Percentiles rank a stretch among this genome's conserved stretches.
Evolutionary conservation across 116 monocot genomes (phyloP).

Genomic region (Phalaenopsis hybrid): DNA sequence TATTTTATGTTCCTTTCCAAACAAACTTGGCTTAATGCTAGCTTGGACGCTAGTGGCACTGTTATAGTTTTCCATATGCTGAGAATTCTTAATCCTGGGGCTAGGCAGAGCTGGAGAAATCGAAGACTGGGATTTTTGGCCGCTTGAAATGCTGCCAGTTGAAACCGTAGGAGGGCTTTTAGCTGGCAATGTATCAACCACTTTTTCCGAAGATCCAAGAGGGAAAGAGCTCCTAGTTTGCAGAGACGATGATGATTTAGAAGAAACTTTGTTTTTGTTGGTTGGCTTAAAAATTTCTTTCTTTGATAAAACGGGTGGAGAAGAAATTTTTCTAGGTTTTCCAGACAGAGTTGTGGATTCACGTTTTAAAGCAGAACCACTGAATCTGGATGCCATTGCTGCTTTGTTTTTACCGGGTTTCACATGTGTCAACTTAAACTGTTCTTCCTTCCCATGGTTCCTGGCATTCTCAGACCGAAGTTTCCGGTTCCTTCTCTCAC

Average conservation of each 20-base stretch:
- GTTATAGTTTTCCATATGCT: slow-evolving; percentile 30
- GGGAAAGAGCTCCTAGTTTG: slow-evolving; percentile 30
- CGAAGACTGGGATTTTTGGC: slow-evolving; percentile 31
- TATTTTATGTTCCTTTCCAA: slow-evolving; percentile 40
- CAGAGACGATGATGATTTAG: slow-evolving; percentile 35
- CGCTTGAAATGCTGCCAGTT: slow-evolving; percentile 22
- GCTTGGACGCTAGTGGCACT: slow-evolving; percentile 26
- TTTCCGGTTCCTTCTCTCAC: slow-evolving; percentile 60
- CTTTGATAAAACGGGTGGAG: slow-evolving; percentile 59
- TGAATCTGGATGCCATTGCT: slow-evolving; percentile 30
- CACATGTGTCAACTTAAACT: slow-evolving; percentile 36
- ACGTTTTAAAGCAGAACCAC: slow-evolving; percentile 8
- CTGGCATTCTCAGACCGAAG: slow-evolving; percentile 32
- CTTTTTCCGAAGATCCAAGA: slow-evolving; percentile 35
- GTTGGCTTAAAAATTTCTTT: slow-evolving; percentile 46
- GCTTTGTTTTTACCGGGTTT: slow-evolving; percentile 41
- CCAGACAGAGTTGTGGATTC: too few relatives aligned
- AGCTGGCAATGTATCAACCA: slow-evolving; percentile 28
- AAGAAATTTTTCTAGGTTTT: slow-evolving; percentile 33
- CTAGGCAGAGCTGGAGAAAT: slow-evolving; percentile 36
- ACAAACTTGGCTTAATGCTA: slow-evolving; percentile 24
- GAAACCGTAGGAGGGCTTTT: slow-evolving; percentile 32
- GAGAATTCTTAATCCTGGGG: slow-evolving; percentile 37
- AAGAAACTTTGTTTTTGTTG: slow-evolving; percentile 47
- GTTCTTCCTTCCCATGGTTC: slow-evolving; percentile 38